Evolutionary conservation across 139 green algal species (phyloP).

Genomic region (Asterochloris erici): DNA sequence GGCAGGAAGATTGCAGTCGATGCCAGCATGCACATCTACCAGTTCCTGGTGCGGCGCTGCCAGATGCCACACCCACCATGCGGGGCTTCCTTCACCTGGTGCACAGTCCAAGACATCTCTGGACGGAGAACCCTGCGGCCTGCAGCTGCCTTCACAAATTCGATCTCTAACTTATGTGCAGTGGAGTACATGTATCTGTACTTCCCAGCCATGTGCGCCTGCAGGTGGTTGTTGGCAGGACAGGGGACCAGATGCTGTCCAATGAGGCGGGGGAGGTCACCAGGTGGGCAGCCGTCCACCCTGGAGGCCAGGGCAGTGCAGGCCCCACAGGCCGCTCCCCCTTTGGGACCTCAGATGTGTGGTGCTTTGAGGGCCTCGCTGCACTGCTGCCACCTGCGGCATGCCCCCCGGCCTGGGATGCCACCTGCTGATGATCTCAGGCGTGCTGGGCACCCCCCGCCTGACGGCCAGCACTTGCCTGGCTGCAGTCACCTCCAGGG

Average conservation of each 20-base stretch:
- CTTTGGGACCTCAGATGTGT: no score
- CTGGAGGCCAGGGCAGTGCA: no score
- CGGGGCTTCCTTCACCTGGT: not conserved
- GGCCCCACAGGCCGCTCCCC: no score
- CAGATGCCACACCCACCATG: not conserved
- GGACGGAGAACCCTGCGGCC: no score
- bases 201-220: no score
- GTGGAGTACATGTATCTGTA: no score
- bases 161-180: no score
- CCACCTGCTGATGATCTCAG: no score
- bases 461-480: not conserved
- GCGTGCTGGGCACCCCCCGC: not conserved
- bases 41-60: conserved; percentile 79
- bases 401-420: no score
- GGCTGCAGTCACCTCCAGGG: conserved; percentile 74
- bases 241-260: conserved; percentile 82
- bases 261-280: conserved; percentile 94
- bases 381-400: no score
- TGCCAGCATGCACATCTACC: conserved; percentile 98
- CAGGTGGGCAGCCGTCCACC: conserved; percentile 38
- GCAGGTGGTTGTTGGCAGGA: conserved; percentile 76
- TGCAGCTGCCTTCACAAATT: no score
- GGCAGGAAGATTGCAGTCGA: conserved; percentile 96
- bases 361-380: not conserved
- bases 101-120: not conserved